These are phyloP conservation scores for Crotalaria pallida DNA, from an alignment of 306 rosid species.

Conservation along the genomic window DNA sequence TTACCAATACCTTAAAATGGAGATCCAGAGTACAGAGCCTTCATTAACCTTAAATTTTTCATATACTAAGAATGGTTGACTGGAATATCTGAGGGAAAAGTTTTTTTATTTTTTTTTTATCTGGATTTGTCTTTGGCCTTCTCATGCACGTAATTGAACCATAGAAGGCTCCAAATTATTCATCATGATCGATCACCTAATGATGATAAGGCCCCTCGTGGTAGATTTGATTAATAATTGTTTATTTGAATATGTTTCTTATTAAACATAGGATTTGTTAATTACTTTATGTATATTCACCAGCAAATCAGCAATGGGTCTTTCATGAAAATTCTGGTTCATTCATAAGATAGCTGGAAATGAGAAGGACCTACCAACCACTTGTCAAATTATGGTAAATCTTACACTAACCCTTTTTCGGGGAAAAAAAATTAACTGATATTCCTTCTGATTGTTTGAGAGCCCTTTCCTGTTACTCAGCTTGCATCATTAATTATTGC, in stretches of 20 bases:
- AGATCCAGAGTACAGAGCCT: too few species aligned
- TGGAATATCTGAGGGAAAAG: background rate
- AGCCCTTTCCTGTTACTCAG: too few species aligned
- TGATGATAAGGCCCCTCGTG: background rate
- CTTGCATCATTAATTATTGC: too few species aligned
- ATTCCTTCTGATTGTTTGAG: too few species aligned
- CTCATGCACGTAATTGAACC: background rate
- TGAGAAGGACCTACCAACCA: background rate
- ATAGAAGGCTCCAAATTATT: background rate
- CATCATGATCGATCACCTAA: slow-evolving; percentile 11
- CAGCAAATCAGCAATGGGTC: background rate
- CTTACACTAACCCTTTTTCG: background rate
- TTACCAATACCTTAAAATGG: too few species aligned
- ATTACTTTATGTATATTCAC: background rate
- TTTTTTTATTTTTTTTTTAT: slow-evolving; percentile 12
- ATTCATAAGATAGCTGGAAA: background rate
- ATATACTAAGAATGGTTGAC: background rate
- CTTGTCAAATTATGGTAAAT: background rate
- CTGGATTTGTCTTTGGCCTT: background rate
- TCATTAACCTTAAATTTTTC: background rate
- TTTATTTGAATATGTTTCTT: background rate
- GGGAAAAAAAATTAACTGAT: too few species aligned
- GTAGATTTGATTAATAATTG: background rate
- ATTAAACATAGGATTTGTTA: background rate
- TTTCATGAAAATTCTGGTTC: background rate